A percentile compares a stretch with the other conserved stretches of the same genome.
Evolutionary conservation across 371 early-diverging fungal genomes (phyloP).

Genomic region (Circinella umbellata): DNA sequence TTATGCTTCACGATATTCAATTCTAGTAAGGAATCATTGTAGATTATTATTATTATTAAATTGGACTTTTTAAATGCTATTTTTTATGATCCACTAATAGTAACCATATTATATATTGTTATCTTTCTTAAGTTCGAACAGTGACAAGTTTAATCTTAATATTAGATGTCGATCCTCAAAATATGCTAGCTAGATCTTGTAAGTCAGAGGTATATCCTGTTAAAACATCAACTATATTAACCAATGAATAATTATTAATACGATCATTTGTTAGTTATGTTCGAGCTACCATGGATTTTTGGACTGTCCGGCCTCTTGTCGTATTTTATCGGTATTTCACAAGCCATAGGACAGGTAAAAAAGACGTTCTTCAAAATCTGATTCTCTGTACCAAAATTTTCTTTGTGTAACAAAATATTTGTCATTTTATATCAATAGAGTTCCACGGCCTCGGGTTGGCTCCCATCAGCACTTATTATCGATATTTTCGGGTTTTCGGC

Average conservation of each 20-base stretch:
- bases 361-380: not conserved
- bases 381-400: not conserved
- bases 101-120: too few relatives aligned
- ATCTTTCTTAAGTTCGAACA: not conserved
- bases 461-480: conserved; percentile 27
- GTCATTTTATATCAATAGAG: conserved; percentile 18
- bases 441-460: conserved; percentile 29
- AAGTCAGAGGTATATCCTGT: not conserved
- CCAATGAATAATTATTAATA: too few relatives aligned
- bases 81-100: too few relatives aligned
- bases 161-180: not conserved
- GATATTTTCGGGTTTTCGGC: conserved; percentile 21
- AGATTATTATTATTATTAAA: not conserved
- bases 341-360: not conserved
- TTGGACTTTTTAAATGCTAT: too few relatives aligned
- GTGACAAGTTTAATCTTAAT: not conserved
- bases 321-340: not conserved
- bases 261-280: not conserved
- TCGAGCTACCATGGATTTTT: not conserved
- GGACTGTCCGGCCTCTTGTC: not conserved
- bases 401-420: not conserved
- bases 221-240: too few relatives aligned
- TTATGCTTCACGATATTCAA: not conserved
- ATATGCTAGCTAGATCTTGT: not conserved
- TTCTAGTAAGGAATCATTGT: not conserved